These are phyloP conservation scores for Kalmanozyma brasiliensis DNA, from an alignment of 1,284 basidiomycete species.

Conservation along the genomic window DNA sequence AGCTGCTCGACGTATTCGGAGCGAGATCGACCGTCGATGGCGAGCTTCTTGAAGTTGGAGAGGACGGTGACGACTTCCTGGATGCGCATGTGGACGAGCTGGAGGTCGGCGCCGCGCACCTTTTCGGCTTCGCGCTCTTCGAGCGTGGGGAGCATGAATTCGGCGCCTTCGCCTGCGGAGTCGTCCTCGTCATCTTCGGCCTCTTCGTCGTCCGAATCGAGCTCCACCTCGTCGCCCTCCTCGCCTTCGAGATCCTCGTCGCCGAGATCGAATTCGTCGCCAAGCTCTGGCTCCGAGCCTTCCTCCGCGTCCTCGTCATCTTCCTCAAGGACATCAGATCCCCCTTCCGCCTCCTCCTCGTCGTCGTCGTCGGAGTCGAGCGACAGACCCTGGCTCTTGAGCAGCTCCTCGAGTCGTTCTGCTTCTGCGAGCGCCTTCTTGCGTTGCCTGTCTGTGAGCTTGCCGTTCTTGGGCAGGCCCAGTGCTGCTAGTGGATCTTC, in stretches of 20 bases:
- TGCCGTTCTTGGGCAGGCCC: constrained; percentile 58
- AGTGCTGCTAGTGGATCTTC: constrained; percentile 46
- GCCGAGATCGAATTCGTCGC: constrained; percentile 47
- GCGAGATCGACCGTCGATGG: constrained; percentile 74
- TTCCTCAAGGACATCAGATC: constrained; percentile 21
- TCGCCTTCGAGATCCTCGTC: constrained; percentile 40
- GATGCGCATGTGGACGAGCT: constrained; percentile 87
- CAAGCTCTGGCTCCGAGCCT: constrained; percentile 54
- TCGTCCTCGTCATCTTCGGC: constrained; percentile 66
- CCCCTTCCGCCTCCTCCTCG: constrained; percentile 27
- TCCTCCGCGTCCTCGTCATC: constrained; percentile 38
- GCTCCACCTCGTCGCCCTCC: constrained; percentile 43
- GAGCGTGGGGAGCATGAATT: constrained; percentile 80
- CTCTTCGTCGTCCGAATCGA: constrained; percentile 69
- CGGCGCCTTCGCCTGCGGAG: constrained; percentile 70
- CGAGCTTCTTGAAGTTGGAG: constrained; percentile 51
- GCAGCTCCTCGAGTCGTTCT: constrained; percentile 64
- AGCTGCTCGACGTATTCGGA: constrained; percentile 90
- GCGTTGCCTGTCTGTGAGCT: constrained; percentile 60
- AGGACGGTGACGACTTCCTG: constrained; percentile 85
- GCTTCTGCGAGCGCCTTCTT: constrained; percentile 66
- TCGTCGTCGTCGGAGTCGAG: constrained; percentile 54
- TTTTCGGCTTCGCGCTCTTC: constrained; percentile 83
- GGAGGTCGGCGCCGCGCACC: constrained; percentile 73
- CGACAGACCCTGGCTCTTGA: constrained; percentile 64